Conservation (phyloP, 805 yeast species). For the Tetrapisispora fleetii region DNA sequence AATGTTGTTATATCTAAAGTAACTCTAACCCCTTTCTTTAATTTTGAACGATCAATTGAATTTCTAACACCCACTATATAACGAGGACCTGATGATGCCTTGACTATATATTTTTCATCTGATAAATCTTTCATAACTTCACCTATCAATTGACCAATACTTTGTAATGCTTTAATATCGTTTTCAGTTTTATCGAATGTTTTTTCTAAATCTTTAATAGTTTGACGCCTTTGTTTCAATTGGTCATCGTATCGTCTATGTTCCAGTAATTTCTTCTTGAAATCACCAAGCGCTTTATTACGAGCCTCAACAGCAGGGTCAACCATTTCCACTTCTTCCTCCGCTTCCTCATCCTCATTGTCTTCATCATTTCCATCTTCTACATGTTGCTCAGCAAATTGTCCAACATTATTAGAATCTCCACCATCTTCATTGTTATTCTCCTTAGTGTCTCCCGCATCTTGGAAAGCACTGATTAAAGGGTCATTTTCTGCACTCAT, state of each 20-base stretch:
- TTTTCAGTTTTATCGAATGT: constrained; percentile 89
- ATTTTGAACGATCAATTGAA: constrained; percentile 70
- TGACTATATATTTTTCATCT: constrained; percentile 89
- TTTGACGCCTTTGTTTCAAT: constrained; percentile 70
- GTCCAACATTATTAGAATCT: neutral
- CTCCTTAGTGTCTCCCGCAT: constrained; percentile 3
- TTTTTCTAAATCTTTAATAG: constrained; percentile 74
- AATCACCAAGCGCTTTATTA: constrained; percentile 63
- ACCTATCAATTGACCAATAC: constrained; percentile 95
- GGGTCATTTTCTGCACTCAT: constrained; percentile 67
- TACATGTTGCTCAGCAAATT: constrained; percentile 17
- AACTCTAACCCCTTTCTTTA: constrained; percentile 91
- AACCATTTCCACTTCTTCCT: constrained; percentile 29
- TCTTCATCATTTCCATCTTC: constrained; percentile 23
- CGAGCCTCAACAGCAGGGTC: constrained; percentile 52
- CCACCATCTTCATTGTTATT: constrained; percentile 6
- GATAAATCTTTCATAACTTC: constrained; percentile 93
- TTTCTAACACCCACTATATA: constrained; percentile 96
- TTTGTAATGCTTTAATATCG: constrained; percentile 92
- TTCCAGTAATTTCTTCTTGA: constrained; percentile 78
- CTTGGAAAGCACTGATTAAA: constrained; percentile 52
- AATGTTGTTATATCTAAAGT: constrained; percentile 96
- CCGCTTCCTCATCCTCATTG: constrained; percentile 18
- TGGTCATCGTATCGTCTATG: constrained; percentile 93
- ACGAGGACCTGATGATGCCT: constrained; percentile 95